Evolutionary conservation across 129 eudicot genomes (phyloP).

Genomic region (Glebionis coronaria): DNA sequence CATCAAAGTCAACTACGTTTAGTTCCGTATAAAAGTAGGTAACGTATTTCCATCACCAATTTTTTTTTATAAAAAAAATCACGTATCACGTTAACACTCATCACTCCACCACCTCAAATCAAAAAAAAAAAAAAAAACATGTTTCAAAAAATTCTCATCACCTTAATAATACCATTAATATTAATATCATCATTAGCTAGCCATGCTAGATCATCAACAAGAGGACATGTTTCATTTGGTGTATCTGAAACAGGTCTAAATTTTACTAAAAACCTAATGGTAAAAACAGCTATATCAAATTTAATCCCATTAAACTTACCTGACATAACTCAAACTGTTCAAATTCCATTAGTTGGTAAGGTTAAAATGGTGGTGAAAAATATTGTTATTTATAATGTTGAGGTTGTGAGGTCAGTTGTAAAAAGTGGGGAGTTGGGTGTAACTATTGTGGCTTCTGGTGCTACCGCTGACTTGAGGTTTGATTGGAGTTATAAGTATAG

Average conservation of each 20-base stretch:
- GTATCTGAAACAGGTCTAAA: constrained; percentile 69
- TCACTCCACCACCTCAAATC: constrained; percentile 15
- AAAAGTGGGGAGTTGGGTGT: constrained; percentile 63
- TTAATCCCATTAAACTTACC: constrained; percentile 64
- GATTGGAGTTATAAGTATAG: constrained; percentile 77
- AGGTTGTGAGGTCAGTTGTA: constrained; percentile 52
- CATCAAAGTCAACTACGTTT: constrained; percentile 13
- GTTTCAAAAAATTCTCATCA: constrained; percentile 21
- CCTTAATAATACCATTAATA: constrained; percentile 14
- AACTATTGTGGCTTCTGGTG: constrained; percentile 59
- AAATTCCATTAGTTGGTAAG: constrained; percentile 65
- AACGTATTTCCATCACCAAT: constrained; percentile 14
- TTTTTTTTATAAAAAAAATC: not conserved
- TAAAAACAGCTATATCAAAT: constrained; percentile 49
- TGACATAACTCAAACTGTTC: constrained; percentile 45
- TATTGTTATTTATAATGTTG: constrained; percentile 46
- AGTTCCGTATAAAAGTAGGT: constrained; percentile 22
- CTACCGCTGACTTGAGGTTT: constrained; percentile 70
- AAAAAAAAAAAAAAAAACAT: constrained; percentile 16
- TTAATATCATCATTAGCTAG: constrained; percentile 27
- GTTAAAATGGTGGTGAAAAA: constrained; percentile 60
- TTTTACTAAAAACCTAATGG: constrained; percentile 57
- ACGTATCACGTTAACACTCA: constrained; percentile 6
- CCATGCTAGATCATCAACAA: constrained; percentile 41
- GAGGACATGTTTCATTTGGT: constrained; percentile 50